Percentiles rank a stretch among this genome's conserved stretches.
Evolutionary conservation across 306 rosid genomes (phyloP).

Genomic region (Ammopiptanthus mongolicus): DNA sequence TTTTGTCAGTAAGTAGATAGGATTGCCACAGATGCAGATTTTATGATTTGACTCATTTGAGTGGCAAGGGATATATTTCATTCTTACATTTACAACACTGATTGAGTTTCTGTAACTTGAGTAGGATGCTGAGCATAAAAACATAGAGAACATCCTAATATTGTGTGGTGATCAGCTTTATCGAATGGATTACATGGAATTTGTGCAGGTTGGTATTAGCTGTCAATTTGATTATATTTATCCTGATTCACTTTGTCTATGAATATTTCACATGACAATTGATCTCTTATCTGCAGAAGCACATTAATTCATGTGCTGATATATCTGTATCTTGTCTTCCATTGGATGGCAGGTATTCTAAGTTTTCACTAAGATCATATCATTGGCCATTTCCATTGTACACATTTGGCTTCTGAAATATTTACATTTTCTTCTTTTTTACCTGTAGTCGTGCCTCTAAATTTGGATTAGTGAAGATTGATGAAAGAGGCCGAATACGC

Average conservation of each 20-base stretch:
- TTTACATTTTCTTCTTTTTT: conserved; percentile 9
- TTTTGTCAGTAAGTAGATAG: background rate
- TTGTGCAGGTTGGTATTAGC: conserved; percentile 31
- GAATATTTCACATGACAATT: conserved; percentile 13
- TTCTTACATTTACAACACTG: conserved; percentile 14
- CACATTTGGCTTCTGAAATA: background rate
- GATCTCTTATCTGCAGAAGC: conserved; percentile 36
- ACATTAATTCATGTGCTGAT: conserved; percentile 39
- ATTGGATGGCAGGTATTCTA: conserved; percentile 42
- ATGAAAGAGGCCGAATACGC: conserved; percentile 38
- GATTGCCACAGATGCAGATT: background rate
- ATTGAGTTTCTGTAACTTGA: conserved; percentile 29
- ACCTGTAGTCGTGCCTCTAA: conserved; percentile 42
- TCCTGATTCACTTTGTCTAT: background rate
- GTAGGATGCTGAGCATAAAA: conserved; percentile 49
- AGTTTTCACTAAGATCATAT: conserved; percentile 6
- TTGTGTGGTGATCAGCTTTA: conserved; percentile 54
- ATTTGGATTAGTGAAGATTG: conserved; percentile 47
- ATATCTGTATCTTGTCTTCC: conserved; percentile 48
- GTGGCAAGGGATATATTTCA: background rate
- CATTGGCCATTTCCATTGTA: background rate
- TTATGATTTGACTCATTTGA: background rate
- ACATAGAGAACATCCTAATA: conserved; percentile 45
- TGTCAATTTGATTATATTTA: background rate
- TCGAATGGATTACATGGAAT: conserved; percentile 53